phyloP scores from a whole-genome alignment of 768 basidiomycete genomes.

The Rhodosporidiobolus odoratus region DNA sequence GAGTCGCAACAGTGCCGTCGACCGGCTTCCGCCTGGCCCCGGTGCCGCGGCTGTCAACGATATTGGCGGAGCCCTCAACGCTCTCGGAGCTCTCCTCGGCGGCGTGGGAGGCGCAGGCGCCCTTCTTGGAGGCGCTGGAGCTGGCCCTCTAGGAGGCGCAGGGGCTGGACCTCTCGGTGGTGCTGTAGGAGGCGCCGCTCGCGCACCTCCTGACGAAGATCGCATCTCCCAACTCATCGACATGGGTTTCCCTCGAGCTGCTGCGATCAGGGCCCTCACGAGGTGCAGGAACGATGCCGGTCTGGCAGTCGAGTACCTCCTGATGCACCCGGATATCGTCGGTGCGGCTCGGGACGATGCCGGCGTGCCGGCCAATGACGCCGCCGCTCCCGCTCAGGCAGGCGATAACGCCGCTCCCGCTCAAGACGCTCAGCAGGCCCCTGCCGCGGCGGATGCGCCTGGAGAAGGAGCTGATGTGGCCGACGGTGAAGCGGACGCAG shows the following conservation, averaged over 20 bases:
- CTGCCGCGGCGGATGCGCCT: conserved; percentile 25
- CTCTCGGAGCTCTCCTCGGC: conserved; percentile 16
- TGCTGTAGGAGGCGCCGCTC: conserved; percentile 43
- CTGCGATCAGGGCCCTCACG: conserved; percentile 73
- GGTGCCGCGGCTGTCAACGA: background rate
- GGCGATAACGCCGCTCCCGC: background rate
- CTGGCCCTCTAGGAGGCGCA: conserved; percentile 3
- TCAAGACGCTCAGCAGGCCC: conserved; percentile 22
- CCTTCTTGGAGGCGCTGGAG: conserved; percentile 6
- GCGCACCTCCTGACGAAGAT: conserved; percentile 61
- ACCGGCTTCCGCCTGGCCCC: background rate
- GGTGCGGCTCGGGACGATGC: conserved; percentile 38
- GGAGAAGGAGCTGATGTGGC: background rate
- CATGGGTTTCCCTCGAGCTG: conserved; percentile 93
- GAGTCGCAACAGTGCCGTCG: background rate
- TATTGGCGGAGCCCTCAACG: conserved; percentile 19
- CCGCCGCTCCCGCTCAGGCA: background rate
- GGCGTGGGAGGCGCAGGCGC: conserved; percentile 1
- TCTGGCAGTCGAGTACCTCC: conserved; percentile 77
- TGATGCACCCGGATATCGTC: conserved; percentile 73
- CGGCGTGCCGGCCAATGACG: conserved; percentile 33
- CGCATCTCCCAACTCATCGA: conserved; percentile 78
- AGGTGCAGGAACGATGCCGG: conserved; percentile 83
- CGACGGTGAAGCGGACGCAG: conserved; percentile 23
- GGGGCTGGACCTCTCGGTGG: conserved; percentile 32